These are phyloP conservation scores for Pascua guehoae DNA, from an alignment of 1,284 basidiomycete species.

Conservation along the genomic window DNA sequence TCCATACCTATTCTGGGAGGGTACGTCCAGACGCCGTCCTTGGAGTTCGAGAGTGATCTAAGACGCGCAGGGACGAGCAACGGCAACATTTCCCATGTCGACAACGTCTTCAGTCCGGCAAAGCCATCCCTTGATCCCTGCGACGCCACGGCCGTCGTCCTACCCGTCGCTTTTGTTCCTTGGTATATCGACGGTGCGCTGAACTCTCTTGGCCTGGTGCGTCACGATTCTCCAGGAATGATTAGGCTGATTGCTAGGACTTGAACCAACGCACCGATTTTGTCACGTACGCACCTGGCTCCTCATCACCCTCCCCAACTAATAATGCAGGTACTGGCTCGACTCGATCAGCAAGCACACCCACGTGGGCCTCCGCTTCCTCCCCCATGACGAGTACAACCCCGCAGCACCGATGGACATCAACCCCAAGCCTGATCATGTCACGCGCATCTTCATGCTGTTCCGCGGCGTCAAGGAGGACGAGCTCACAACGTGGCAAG, in stretches of 20 bases:
- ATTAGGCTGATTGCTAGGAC: neutral
- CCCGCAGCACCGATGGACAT: conserved; percentile 48
- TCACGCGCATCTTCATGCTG: conserved; percentile 54
- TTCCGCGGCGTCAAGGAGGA: conserved; percentile 48
- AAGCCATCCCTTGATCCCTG: conserved; percentile 9
- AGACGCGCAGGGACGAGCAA: too few species aligned
- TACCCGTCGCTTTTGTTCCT: conserved; percentile 35
- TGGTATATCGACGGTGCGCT: conserved; percentile 49
- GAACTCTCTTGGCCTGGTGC: conserved; percentile 37
- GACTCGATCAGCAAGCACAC: conserved; percentile 43
- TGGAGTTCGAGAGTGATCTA: too few species aligned
- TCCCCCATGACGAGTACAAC: conserved; percentile 52
- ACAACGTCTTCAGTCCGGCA: conserved; percentile 17
- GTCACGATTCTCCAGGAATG: conserved; percentile 7
- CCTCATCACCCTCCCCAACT: neutral
- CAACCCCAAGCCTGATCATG: conserved; percentile 50
- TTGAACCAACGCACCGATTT: neutral
- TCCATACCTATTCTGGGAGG: conserved; percentile 48
- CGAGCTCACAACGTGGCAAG: conserved; percentile 21
- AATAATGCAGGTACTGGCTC: conserved; percentile 49
- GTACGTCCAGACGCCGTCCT: neutral
- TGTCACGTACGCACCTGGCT: neutral
- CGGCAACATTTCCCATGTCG: neutral
- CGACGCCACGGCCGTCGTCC: conserved; percentile 34
- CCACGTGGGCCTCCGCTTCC: conserved; percentile 53